Evolutionary conservation across 108 stramenopile genomes (phyloP), one percentile per base, ranked within the genome.

Genomic region (Bacterosira constricta): DNA sequence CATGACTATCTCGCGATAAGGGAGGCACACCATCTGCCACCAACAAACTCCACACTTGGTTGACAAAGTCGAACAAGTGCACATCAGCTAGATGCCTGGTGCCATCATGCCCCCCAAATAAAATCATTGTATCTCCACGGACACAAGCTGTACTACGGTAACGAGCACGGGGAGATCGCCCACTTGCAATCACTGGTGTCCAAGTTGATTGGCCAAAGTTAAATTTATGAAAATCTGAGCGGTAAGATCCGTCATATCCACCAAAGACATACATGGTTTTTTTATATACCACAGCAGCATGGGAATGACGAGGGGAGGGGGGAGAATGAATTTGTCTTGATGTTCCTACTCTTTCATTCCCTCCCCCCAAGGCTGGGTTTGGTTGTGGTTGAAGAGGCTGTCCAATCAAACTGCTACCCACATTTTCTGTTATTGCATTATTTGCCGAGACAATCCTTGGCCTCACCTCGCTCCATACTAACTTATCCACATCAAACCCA

Each of bases 101-200:
- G 7, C 98, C 98, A 72, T 99, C 98, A 77, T 99, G 98, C 4
- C 97, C 97, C 7, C 96, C 96, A 71, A 86, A 96, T 23, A 96
- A 63, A 67, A 94, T 86, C 84, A 98, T 90, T 35, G 58, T 69
- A 30, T 90, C 86, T 56, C 83, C 78, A 69, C 91, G 85, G 10
- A 88, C 85, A 49, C 91, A 92, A 30, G 91, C 88, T 0, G 98
- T 96, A 15, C 93, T 93, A n/a, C 98, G 86, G 82, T 99, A 99
- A 37, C 98, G 90, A 2, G 98, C 94, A 30, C 96, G 75, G 9
- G 97, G 97, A 8, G 92, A 80, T 20, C 97, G 75, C 7, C 98
- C 98, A 18, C 87, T 80, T 12, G 85, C 80, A 38, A 54, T 13
- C 2, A 99, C 91, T 0, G 75, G 82, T n/a, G 69, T 85, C 98